Evolutionary conservation across 352 stramenopile genomes (phyloP).

Genomic region (Phytophthora constricta): DNA sequence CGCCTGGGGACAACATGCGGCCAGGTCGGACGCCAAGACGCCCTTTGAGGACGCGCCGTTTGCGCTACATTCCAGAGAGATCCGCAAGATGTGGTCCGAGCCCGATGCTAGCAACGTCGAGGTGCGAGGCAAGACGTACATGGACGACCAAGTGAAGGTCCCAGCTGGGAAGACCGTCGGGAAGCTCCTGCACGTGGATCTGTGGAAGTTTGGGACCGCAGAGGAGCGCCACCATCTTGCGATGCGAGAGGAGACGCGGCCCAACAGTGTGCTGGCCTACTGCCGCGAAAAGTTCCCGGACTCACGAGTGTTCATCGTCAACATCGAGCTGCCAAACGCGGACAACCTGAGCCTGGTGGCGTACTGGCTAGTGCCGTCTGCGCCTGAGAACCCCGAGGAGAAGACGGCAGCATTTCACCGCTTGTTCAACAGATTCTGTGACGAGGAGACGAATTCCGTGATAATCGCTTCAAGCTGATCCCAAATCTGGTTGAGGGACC

Average conservation of each 20-base stretch:
- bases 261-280: slow-evolving; percentile 58
- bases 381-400: slow-evolving; percentile 5
- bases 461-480: slow-evolving; percentile 90
- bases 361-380: slow-evolving; percentile 72
- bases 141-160: slow-evolving; percentile 65
- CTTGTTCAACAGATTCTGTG: slow-evolving; percentile 64
- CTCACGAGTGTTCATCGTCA: slow-evolving; percentile 87
- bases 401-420: slow-evolving; percentile 55
- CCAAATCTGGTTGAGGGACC: slow-evolving; percentile 84
- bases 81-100: slow-evolving; percentile 69
- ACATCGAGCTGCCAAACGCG: slow-evolving; percentile 80
- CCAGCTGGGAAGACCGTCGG: slow-evolving; percentile 49
- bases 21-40: slow-evolving; percentile 16
- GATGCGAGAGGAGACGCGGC: slow-evolving; percentile 46
- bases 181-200: slow-evolving; percentile 68
- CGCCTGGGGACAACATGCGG: slow-evolving; percentile 17
- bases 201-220: slow-evolving; percentile 55
- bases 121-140: slow-evolving; percentile 65
- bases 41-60: slow-evolving; percentile 45
- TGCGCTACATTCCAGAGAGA: slow-evolving; percentile 36
- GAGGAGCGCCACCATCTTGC: slow-evolving; percentile 65
- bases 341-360: slow-evolving; percentile 76
- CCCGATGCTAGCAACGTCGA: slow-evolving; percentile 54
- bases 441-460: slow-evolving; percentile 60
- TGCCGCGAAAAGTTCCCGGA: slow-evolving; percentile 52